phyloP scores from a whole-genome alignment of 2,329 filamentous ascomycete species.

The Pestalotiopsis sp. region DNA sequence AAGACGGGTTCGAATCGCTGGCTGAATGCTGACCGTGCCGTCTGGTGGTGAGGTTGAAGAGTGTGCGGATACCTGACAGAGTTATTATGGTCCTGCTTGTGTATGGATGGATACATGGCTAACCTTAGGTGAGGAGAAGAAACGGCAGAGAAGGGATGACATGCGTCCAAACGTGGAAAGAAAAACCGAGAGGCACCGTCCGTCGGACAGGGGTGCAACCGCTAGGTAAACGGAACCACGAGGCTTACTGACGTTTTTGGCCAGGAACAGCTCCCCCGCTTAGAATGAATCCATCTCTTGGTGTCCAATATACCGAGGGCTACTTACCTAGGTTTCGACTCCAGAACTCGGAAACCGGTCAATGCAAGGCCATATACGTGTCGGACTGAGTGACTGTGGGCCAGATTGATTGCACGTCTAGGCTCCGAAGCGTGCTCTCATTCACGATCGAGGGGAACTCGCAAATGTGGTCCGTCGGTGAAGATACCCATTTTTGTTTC shows the following conservation, averaged over 20 bases:
- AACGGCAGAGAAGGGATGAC: background rate
- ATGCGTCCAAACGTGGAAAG: background rate
- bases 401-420: background rate
- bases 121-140: background rate
- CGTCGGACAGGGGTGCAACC: background rate
- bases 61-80: too few relatives aligned
- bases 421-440: background rate
- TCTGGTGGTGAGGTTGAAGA: too few relatives aligned
- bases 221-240: background rate
- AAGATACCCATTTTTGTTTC: background rate
- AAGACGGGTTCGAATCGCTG: too few relatives aligned
- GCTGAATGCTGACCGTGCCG: too few relatives aligned
- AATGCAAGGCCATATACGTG: background rate
- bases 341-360: background rate
- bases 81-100: too few relatives aligned
- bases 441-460: background rate
- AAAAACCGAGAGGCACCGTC: background rate
- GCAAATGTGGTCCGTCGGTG: background rate
- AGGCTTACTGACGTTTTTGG: conserved; percentile 1
- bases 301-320: background rate
- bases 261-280: background rate
- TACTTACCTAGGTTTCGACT: background rate
- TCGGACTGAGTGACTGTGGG: background rate
- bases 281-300: background rate
- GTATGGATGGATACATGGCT: background rate